Base-by-base conservation (phyloP, 78 protist genomes). In the Dictyostelium intermedium region DNA sequence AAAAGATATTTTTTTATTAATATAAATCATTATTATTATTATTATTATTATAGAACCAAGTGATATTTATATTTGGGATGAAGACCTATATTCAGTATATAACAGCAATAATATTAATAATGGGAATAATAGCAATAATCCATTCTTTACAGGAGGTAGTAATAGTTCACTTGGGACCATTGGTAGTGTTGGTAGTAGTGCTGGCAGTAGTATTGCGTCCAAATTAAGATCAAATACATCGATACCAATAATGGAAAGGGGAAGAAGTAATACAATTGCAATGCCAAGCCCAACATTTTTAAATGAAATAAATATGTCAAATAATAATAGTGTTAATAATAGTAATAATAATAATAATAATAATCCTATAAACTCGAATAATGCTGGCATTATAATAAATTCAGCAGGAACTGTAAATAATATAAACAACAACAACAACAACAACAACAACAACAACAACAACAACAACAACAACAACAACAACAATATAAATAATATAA, bases 61-160 rank as follows among this genome's bases (percentile, higher is more conserved):
- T 56, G 92, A 87, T 43, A 82, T 87, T 34, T 76, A 78, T 78
- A 39, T 87, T 5, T 87, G 92, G 92, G 92, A 87, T 5, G 92
- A 87, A 9, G 92, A 87, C 16, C 9, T 89, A 77, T 8, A 50
- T 3, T 30, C 47, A 8, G 10, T 11, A 27, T 23, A 27, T 25
- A 41, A 16, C 5, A 23, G 5, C 6, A 56, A n/a, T 34, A 86
- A 60, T 34, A 25, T 2, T 27, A 35, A 16, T 56, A 20, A 27
- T 23, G 23, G 25, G 1, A 61, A 69, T 78, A 63, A 63, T 25
- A 25, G 13, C 6, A 61, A 63, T 11, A 63, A 63, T 63, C 32
- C 73, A 63, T 63, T n/a, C 25, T 25, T 63, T 10, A 25, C 73
- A 16, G 69, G 87, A 18, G 37, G 16, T 16, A 83, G 18, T 35